Conservation (phyloP, 2,329 filamentous ascomycete species). For the Geosmithia putterillii region DNA sequence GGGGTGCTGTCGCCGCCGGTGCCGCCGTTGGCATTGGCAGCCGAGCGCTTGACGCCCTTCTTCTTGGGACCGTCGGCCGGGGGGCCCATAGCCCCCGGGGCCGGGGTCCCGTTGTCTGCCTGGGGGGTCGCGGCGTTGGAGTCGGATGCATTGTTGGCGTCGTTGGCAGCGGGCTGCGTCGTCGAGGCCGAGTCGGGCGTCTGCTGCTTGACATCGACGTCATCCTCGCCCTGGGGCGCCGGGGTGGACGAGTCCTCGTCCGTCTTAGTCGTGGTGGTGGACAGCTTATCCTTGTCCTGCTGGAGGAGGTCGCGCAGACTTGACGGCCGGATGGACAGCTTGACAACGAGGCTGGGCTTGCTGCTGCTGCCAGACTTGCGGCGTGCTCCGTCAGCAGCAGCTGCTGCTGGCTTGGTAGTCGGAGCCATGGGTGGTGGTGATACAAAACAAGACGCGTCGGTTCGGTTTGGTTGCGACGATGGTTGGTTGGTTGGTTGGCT, state of each 20-base stretch:
- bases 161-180: constrained; percentile 27
- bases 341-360: constrained; percentile 31
- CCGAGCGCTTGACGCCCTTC: constrained; percentile 61
- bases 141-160: constrained; percentile 44
- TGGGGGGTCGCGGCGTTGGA: constrained; percentile 48
- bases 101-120: constrained; percentile 38
- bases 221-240: constrained; percentile 17
- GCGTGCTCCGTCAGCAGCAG: constrained; percentile 16
- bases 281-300: constrained; percentile 26
- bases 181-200: constrained; percentile 30
- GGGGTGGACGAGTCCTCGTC: constrained; percentile 5
- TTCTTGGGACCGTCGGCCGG: constrained; percentile 55
- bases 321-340: constrained; percentile 36
- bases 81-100: constrained; percentile 42
- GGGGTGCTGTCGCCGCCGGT: constrained; percentile 41
- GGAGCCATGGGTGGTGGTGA: constrained; percentile 16
- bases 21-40: constrained; percentile 49
- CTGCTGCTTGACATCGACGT: constrained; percentile 17
- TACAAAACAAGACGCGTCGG: not conserved
- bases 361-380: constrained; percentile 20
- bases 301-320: constrained; percentile 38
- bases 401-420: constrained; percentile 15
- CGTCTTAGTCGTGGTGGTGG: not conserved
- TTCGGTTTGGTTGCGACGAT: too few relatives aligned
- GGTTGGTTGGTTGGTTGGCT: not conserved